phyloP scores from a whole-genome alignment of 2,329 filamentous ascomycete species.

The Aureobasidium sp. region DNA sequence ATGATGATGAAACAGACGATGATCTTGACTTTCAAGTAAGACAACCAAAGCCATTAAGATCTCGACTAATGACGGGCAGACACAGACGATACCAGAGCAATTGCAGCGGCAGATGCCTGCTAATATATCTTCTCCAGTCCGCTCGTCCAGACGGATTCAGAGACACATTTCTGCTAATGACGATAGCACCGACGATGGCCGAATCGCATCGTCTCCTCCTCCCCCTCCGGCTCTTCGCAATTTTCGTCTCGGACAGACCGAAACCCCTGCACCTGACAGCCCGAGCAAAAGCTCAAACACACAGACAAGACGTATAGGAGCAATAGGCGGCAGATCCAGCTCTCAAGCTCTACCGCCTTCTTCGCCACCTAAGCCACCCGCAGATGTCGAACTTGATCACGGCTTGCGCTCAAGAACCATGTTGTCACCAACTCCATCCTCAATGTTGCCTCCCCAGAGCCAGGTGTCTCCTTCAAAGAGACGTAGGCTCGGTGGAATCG shows the following conservation, averaged over 20 bases:
- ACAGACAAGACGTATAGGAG: neutral
- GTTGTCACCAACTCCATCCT: constrained; percentile 1
- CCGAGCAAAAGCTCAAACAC: constrained; percentile 5
- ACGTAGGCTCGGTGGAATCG: constrained; percentile 6
- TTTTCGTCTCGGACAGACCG: neutral
- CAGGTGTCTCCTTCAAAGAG: neutral
- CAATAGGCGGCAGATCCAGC: constrained; percentile 7
- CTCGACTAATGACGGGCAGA: neutral
- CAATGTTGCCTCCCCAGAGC: constrained; percentile 1
- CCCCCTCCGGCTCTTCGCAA: neutral
- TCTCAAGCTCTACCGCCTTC: neutral
- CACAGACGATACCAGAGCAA: constrained; percentile 10
- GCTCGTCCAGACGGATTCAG: neutral
- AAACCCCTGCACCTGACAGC: neutral
- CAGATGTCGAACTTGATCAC: neutral
- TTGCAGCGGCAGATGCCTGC: constrained; percentile 6
- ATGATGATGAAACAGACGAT: constrained; percentile 10
- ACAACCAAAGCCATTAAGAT: no score
- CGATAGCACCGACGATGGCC: constrained; percentile 5
- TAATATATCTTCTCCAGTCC: constrained; percentile 7
- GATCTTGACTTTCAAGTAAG: constrained; percentile 12
- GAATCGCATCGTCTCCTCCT: constrained; percentile 1
- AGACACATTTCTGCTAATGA: neutral
- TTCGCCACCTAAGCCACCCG: neutral
- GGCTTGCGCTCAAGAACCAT: neutral